Evolutionary conservation across 2,329 filamentous ascomycete species (phyloP), one percentile per base, ranked within the genome.

Genomic region (Epicoccum nigrum): DNA sequence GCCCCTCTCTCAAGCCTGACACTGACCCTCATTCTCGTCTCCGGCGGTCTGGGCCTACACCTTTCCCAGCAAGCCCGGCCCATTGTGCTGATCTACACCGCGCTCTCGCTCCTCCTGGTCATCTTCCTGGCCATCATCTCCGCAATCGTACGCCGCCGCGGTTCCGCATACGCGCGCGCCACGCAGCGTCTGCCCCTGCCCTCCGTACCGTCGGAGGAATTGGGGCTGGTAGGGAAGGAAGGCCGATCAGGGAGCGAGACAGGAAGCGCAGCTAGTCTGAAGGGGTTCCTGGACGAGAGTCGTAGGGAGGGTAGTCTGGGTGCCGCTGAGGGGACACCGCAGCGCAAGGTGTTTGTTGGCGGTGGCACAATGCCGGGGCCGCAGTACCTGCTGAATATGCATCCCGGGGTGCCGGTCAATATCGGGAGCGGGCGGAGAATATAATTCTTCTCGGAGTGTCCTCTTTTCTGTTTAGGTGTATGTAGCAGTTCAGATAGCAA

Each of bases 1-100:
- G 59, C 56, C 0, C 67, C 66, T 17, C 58, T 79, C 35, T 45
- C 92, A 80, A 55, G 58, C 15, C 37, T 64, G 13, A 54, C 61
- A 15, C 62, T 71, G 54, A 16, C 58, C 45, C 32, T 65, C 13
- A 64, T 71, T 47, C 46, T 68, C 51, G 44, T 72, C 19, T 65
- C 67, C 21, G 70, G 69, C 48, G 70, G 70, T 3, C 63, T 72
- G 0, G 70, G 70, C 7, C 61, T 73, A 3, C 61, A 61, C 3
- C 66, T 73, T 39, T 55, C 65, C 13, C 50, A 51, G 1, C 58
- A 64, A 39, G 9, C 62, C 1, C 65, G 51, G 1, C 53, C 65
- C 0, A 62, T 72, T 3, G 56, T 66, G 9, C 56, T 70, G 3
- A 51, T 51, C 35, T 73, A 72, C 58, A 58, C 58, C n/a, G 49